Evolutionary conservation across 169 alveolate species (phyloP).

Genomic region (Plasmodium malariae): DNA sequence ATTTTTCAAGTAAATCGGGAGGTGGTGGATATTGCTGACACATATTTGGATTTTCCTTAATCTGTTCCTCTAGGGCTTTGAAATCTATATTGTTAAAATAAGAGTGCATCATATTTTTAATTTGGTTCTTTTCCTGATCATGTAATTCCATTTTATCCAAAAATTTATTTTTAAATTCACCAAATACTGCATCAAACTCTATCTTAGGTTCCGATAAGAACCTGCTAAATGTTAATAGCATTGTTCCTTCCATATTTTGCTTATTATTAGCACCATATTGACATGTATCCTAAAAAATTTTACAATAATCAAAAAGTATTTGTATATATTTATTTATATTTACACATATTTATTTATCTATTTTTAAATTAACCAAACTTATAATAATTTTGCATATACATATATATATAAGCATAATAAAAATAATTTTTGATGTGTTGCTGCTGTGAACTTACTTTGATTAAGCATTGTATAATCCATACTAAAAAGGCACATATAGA

Average conservation of each 20-base stretch:
- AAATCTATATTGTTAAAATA: conserved; percentile 40
- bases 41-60: conserved; percentile 13
- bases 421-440: neutral
- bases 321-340: conserved; percentile 12
- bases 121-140: conserved; percentile 13
- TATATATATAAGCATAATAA: neutral
- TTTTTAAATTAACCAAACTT: no score
- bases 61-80: conserved; percentile 12
- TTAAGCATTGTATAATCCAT: conserved; percentile 11
- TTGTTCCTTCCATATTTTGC: neutral
- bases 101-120: conserved; percentile 15
- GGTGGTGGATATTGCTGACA: conserved; percentile 16
- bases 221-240: neutral
- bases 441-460: conserved; percentile 15
- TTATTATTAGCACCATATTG: neutral
- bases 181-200: conserved; percentile 23
- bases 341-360: no score
- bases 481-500: conserved; percentile 20
- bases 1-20: conserved; percentile 1
- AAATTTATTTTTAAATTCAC: conserved; percentile 10
- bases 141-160: conserved; percentile 35
- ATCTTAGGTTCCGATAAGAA: neutral
- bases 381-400: no score
- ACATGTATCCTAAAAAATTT: no score
- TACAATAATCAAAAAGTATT: conserved; percentile 3